Evolutionary conservation across 306 rosid genomes (phyloP).

Genomic region (Acacia melanoxylon): DNA sequence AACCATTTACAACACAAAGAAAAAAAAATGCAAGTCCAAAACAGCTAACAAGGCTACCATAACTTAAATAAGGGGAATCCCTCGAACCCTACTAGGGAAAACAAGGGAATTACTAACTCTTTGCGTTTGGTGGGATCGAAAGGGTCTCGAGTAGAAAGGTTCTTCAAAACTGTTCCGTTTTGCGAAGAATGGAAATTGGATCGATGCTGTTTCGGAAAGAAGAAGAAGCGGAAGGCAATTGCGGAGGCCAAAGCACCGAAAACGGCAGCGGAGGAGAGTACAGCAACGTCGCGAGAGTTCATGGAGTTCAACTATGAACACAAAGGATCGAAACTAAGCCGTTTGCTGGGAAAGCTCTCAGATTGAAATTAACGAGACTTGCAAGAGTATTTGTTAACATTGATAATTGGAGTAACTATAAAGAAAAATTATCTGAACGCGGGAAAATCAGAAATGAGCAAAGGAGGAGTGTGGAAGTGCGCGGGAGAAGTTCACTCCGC

Average conservation of each 20-base stretch:
- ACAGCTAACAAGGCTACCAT: background rate
- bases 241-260: slow-evolving; percentile 75
- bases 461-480: too few species aligned
- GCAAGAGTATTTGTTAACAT: background rate
- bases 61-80: background rate
- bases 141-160: slow-evolving; percentile 48
- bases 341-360: background rate
- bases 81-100: background rate
- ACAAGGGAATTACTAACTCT: slow-evolving; percentile 41
- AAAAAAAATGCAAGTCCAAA: background rate
- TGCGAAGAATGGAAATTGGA: slow-evolving; percentile 20
- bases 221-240: slow-evolving; percentile 57
- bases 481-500: background rate
- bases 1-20: background rate
- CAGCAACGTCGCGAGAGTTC: slow-evolving; percentile 64
- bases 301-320: slow-evolving; percentile 31
- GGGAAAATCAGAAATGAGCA: background rate
- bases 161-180: slow-evolving; percentile 43
- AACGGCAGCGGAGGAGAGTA: slow-evolving; percentile 59
- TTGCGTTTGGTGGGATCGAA: slow-evolving; percentile 80
- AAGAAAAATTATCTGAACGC: background rate
- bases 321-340: background rate
- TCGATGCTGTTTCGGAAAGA: slow-evolving; percentile 34
- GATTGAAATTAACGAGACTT: background rate
- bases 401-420: background rate